phyloP scores from a whole-genome alignment of 805 yeast species.

The Jamesozyma hellenica region DNA sequence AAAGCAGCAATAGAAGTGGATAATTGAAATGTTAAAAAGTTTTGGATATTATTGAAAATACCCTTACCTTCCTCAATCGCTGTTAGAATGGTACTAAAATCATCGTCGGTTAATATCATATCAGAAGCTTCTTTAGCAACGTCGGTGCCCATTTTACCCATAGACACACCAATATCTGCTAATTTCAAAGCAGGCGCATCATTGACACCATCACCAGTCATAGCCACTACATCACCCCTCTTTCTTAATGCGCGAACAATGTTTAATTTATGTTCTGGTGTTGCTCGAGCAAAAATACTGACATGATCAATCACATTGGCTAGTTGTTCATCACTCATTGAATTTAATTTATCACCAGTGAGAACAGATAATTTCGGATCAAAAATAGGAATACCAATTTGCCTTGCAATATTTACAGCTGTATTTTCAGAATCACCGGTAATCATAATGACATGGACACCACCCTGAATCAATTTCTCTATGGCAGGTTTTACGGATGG shows the following conservation, averaged over 20 bases:
- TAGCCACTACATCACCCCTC: conserved; percentile 91
- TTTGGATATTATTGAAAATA: conserved; percentile 89
- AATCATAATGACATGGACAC: conserved; percentile 96
- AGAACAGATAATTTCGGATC: conserved; percentile 59
- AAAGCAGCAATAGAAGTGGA: conserved; percentile 95
- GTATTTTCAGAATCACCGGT: conserved; percentile 91
- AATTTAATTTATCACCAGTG: conserved; percentile 76
- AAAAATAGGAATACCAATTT: conserved; percentile 77
- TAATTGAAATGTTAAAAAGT: conserved; percentile 86
- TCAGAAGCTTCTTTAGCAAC: conserved; percentile 98
- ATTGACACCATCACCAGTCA: conserved; percentile 99
- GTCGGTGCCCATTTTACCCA: conserved; percentile 92
- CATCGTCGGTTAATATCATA: conserved; percentile 95
- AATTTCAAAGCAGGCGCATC: conserved; percentile 97
- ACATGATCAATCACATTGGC: conserved; percentile 71
- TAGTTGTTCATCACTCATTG: conserved; percentile 60
- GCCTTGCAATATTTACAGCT: conserved; percentile 73
- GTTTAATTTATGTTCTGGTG: conserved; percentile 86
- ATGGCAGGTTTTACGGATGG: conserved; percentile 72
- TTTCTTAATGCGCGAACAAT: conserved; percentile 83
- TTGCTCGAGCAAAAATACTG: conserved; percentile 86
- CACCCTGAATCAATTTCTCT: conserved; percentile 71
- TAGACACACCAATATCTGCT: conserved; percentile 92
- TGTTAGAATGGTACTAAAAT: conserved; percentile 82
- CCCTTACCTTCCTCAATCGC: conserved; percentile 98